Evolutionary conservation across 139 green algal genomes (phyloP), one percentile per base, ranked within the genome.

Genomic region (Microglena sp.): DNA sequence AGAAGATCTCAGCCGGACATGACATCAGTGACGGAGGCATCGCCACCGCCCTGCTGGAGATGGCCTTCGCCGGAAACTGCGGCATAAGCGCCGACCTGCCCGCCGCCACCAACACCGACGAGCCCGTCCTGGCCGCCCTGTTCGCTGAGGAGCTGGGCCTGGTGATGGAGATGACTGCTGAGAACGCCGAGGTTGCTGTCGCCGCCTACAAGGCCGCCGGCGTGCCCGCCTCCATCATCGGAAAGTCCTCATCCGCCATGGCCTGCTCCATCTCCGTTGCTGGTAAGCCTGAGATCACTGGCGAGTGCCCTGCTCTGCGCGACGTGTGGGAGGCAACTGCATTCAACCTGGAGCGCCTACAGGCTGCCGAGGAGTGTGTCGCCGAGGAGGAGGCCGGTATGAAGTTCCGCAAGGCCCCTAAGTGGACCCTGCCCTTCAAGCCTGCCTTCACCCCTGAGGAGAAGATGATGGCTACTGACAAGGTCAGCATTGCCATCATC

Each of bases 101-200:
- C 1, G 22, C 50, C 2, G 62, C 77, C 8, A 24, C 62, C 3
- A 33, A 57, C 22, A 24, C 45, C 1, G 73, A 78, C n/a, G 63
- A 63, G 11, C 73, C 71, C 46, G 64, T 74, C 33, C 59, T 77
- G 8, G 82, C 79, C 0, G 53, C 83, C 3, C 83, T 98, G 2
- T 98, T 96, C 77, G 84, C 92, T 0, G 94, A 99, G 78, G 94
- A 99, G 84, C 85, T 96, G 26, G 92, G 94, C 11, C 78, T 97
- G 56, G 71, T 98, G 50, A 65, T 99, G 33, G 94, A 99, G 76
- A 92, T 98, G 21, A 55, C 70, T 0, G 67, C 65, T 5, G 50
- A 89, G 2, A 82, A 79, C 40, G 66, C 72, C 6, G 70, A 34
- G 1, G 79, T 96, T 18, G n/a, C n/a, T n/a, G 35, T 90, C 43